Evolutionary conservation across 2,329 filamentous ascomycete species (phyloP).

Genomic region (Diplodia intermedia): DNA sequence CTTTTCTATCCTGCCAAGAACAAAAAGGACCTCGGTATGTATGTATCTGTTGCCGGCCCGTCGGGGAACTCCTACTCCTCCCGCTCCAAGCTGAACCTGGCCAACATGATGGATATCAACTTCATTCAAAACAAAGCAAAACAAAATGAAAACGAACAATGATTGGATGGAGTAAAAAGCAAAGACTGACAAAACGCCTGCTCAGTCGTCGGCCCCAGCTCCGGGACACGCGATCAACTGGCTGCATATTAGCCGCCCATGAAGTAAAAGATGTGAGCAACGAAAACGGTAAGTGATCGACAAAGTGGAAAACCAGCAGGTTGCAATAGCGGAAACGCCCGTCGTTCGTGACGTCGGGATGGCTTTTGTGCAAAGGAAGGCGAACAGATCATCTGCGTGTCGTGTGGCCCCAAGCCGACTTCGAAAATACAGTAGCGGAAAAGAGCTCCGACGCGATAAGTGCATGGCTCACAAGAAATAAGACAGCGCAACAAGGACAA

Average conservation of each 20-base stretch:
- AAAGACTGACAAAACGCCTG: not conserved
- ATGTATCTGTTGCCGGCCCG: not conserved
- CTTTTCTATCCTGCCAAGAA: slow-evolving; percentile 8
- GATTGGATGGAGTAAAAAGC: not conserved
- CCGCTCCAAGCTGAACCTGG: not conserved
- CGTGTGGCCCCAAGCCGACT: slow-evolving; percentile 4
- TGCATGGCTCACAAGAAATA: not conserved
- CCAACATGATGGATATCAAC: slow-evolving; percentile 12
- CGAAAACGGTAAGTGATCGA: not conserved
- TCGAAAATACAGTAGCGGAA: slow-evolving; percentile 10
- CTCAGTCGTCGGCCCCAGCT: not conserved
- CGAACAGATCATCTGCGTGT: not conserved
- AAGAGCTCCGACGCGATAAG: slow-evolving; percentile 17
- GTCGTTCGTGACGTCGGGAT: slow-evolving; percentile 22
- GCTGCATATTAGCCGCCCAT: slow-evolving; percentile 19
- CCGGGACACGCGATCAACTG: slow-evolving; percentile 13
- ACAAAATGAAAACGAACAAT: not conserved
- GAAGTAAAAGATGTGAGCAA: not conserved
- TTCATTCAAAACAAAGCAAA: not conserved
- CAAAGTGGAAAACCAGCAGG: slow-evolving; percentile 4
- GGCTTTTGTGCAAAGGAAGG: slow-evolving; percentile 5
- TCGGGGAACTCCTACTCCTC: not conserved
- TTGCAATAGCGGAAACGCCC: slow-evolving; percentile 17
- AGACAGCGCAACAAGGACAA: not conserved
- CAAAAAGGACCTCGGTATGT: not conserved